Percentiles rank a stretch among this genome's conserved stretches.
These are phyloP conservation scores for Colletotrichum costaricense DNA, from an alignment of 2,329 filamentous ascomycete genomes.

Conservation along the genomic window DNA sequence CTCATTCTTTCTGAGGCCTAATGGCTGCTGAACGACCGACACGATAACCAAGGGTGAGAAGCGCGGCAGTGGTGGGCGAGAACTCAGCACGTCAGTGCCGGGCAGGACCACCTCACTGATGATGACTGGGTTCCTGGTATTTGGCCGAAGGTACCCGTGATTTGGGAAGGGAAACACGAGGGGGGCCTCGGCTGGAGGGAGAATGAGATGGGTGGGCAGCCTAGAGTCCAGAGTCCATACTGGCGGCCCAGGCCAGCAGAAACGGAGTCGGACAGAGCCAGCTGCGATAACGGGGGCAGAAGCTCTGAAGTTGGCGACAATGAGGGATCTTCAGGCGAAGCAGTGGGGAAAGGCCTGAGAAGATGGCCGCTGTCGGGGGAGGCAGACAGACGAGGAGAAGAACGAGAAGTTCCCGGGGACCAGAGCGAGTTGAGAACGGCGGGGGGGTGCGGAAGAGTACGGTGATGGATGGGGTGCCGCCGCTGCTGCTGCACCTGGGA, in stretches of 20 bases:
- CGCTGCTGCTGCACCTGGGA: neutral
- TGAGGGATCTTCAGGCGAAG: neutral
- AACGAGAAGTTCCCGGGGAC: slow-evolving; percentile 4
- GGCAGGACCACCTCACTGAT: neutral
- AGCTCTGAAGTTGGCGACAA: slow-evolving; percentile 13
- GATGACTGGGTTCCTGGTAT: neutral
- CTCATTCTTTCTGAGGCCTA: neutral
- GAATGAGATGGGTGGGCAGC: neutral
- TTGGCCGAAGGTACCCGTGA: slow-evolving; percentile 12
- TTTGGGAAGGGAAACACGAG: neutral
- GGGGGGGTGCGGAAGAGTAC: neutral
- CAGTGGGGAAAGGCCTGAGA: slow-evolving; percentile 20
- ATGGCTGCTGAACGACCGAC: neutral
- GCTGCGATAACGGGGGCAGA: slow-evolving; percentile 32
- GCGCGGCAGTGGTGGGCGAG: neutral
- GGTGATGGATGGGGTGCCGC: neutral
- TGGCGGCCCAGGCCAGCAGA: too few relatives aligned
- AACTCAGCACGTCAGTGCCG: neutral
- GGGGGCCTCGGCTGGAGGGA: neutral
- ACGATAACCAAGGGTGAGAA: neutral
- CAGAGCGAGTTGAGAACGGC: neutral
- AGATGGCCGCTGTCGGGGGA: slow-evolving; percentile 27
- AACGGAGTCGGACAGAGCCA: neutral
- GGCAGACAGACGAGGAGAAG: neutral
- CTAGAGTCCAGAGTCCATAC: neutral